phyloP scores from a whole-genome alignment of 73 alveolate species.

The Paramecium primaurelia region DNA sequence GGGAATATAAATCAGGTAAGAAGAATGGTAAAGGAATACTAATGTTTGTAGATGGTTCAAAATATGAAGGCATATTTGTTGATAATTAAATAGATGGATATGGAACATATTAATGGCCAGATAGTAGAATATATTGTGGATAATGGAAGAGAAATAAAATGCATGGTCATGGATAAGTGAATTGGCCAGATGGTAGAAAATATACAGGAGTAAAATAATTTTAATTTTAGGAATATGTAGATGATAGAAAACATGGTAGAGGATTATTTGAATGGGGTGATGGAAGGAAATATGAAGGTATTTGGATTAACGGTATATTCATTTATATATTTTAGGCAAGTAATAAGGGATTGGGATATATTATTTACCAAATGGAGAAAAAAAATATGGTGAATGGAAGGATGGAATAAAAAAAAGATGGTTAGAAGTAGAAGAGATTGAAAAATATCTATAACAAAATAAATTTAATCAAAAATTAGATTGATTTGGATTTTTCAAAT shows the following conservation, averaged over 20 bases:
- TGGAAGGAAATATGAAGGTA: constrained; percentile 64
- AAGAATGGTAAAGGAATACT: constrained; percentile 55
- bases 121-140: constrained; percentile 69
- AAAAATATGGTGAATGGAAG: constrained; percentile 60
- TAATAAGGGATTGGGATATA: constrained; percentile 54
- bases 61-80: constrained; percentile 68
- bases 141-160: constrained; percentile 67
- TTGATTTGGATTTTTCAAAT: not conserved
- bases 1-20: constrained; percentile 60
- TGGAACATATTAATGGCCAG: constrained; percentile 76
- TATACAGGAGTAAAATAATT: constrained; percentile 25
- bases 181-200: constrained; percentile 41
- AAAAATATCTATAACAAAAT: not conserved
- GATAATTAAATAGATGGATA: constrained; percentile 70
- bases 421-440: constrained; percentile 43
- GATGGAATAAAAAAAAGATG: constrained; percentile 61
- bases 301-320: constrained; percentile 49
- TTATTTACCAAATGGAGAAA: constrained; percentile 45
- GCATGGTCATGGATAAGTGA: not conserved
- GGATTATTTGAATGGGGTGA: constrained; percentile 62
- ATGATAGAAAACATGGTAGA: constrained; percentile 58
- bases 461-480: not conserved
- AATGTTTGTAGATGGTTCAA: constrained; percentile 71
- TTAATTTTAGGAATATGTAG: constrained; percentile 44
- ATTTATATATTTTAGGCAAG: not conserved